These are phyloP conservation scores for Aureobasidium musti DNA, from an alignment of 2,329 filamentous ascomycete genomes.

Conservation along the genomic window DNA sequence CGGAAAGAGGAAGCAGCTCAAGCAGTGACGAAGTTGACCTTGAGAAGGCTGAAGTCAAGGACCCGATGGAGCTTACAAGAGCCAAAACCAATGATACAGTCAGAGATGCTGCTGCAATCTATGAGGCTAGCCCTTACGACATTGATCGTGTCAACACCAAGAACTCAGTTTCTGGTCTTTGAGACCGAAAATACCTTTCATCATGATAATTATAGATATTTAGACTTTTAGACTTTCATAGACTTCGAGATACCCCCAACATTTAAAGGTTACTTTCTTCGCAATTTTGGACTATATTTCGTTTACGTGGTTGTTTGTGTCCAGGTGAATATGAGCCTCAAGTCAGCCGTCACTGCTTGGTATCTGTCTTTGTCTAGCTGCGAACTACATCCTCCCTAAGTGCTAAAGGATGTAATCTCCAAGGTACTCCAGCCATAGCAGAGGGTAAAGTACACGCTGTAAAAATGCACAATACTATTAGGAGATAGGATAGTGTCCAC, in stretches of 20 bases:
- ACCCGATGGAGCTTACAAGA: not conserved
- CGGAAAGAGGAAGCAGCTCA: not conserved
- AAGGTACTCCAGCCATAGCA: too few species aligned
- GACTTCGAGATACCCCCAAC: not conserved
- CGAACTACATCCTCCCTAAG: too few species aligned
- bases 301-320: too few species aligned
- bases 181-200: not conserved
- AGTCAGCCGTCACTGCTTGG: too few species aligned
- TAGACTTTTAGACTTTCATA: not conserved
- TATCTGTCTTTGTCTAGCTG: too few species aligned
- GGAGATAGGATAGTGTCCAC: too few species aligned
- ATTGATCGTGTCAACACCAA: slow-evolving; percentile 24
- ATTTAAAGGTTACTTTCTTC: not conserved
- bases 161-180: slow-evolving; percentile 9
- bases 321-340: too few species aligned
- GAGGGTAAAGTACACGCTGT: too few species aligned
- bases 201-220: not conserved
- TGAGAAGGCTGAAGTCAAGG: not conserved
- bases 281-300: too few species aligned
- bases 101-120: not conserved
- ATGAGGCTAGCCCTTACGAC: slow-evolving; percentile 23
- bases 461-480: not conserved
- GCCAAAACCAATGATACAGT: slow-evolving; percentile 1
- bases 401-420: too few species aligned
- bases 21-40: not conserved